Evolutionary conservation across 306 rosid genomes (phyloP).

Genomic region (Senna siamea): DNA sequence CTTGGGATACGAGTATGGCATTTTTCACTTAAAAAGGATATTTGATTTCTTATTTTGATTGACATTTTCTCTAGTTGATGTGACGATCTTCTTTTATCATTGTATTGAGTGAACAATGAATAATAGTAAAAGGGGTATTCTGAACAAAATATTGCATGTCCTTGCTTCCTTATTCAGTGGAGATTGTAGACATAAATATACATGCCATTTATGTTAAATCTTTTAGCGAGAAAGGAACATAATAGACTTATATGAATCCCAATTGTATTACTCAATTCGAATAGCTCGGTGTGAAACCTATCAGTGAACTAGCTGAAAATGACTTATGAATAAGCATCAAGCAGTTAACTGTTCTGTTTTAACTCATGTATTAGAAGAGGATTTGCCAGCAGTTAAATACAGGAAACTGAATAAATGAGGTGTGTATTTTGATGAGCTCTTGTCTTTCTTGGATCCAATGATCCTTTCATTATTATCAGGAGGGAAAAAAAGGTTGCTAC

Average conservation of each 20-base stretch:
- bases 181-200: conserved; percentile 13
- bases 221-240: not conserved
- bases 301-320: conserved; percentile 9
- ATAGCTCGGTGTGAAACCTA: not conserved
- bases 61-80: conserved; percentile 17
- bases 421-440: conserved; percentile 15
- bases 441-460: conserved; percentile 19
- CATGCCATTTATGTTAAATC: too few species aligned
- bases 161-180: conserved; percentile 20
- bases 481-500: not conserved
- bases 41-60: conserved; percentile 15
- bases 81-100: conserved; percentile 26
- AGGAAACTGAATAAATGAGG: not conserved
- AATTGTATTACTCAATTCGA: not conserved
- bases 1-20: conserved; percentile 81
- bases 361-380: conserved; percentile 4
- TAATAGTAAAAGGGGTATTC: conserved; percentile 22
- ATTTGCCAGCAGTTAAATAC: not conserved
- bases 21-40: conserved; percentile 39
- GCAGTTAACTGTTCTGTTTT: conserved; percentile 16
- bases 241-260: not conserved
- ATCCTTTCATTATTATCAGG: conserved; percentile 10
- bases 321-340: conserved; percentile 19
- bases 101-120: conserved; percentile 14
- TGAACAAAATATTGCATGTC: conserved; percentile 1